Evolutionary conservation across 2,329 filamentous ascomycete genomes (phyloP).

Genomic region (Colletotrichum limetticola): DNA sequence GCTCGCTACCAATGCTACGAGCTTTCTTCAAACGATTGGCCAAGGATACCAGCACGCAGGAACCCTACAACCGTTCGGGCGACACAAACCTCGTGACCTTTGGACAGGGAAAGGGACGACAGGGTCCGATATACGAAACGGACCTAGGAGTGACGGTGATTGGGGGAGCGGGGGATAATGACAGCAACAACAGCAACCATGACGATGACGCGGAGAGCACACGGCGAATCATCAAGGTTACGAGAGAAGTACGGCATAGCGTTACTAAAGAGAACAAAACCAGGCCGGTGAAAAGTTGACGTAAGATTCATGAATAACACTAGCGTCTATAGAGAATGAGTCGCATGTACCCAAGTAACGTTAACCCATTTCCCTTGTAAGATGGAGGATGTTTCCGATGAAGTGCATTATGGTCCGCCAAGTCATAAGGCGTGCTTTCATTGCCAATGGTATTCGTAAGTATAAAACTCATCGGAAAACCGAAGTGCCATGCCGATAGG

Average conservation of each 20-base stretch:
- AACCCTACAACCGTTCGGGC: neutral
- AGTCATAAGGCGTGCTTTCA: neutral
- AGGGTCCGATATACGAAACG: neutral
- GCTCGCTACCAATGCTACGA: constrained; percentile 40
- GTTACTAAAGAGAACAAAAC: no score
- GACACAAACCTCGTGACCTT: neutral
- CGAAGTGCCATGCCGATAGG: no score
- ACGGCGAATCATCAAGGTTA: neutral
- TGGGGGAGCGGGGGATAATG: neutral
- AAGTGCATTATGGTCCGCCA: neutral
- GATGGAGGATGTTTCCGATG: neutral
- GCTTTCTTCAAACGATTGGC: constrained; percentile 29
- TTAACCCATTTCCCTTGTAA: neutral
- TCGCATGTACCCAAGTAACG: neutral
- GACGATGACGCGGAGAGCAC: neutral
- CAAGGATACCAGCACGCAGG: neutral
- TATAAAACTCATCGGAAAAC: no score
- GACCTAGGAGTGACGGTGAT: neutral
- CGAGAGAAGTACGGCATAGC: neutral
- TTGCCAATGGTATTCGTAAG: no score
- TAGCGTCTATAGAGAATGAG: neutral
- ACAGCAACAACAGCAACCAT: neutral
- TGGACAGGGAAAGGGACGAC: neutral
- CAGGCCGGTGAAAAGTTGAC: neutral
- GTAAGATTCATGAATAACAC: neutral